These are phyloP conservation scores for Nicotiana rustica DNA, from an alignment of 305 asterid genomes.

Conservation along the genomic window DNA sequence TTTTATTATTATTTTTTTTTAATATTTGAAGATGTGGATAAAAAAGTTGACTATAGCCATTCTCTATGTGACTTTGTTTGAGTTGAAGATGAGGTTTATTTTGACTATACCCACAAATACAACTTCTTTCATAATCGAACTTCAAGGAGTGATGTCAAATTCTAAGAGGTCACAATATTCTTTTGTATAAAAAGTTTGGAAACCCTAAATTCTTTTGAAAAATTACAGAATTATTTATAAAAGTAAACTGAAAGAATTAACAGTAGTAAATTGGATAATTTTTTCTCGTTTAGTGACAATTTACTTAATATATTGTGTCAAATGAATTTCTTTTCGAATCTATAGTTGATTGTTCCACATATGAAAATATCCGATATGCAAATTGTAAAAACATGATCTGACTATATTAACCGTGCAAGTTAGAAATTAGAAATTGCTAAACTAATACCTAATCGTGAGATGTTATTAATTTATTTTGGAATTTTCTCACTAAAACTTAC, in stretches of 20 bases:
- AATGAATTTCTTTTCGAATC: no score
- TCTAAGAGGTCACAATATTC: not conserved
- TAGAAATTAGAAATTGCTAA: not conserved
- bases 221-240: not conserved
- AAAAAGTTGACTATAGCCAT: conserved; percentile 31
- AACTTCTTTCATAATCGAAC: not conserved
- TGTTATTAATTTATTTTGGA: not conserved
- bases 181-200: not conserved
- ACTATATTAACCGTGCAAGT: not conserved
- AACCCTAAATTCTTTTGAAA: not conserved
- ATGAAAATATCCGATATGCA: not conserved
- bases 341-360: no score
- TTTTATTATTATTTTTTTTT: not conserved
- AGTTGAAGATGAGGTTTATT: conserved; percentile 25
- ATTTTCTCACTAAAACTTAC: not conserved
- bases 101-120: conserved; percentile 32
- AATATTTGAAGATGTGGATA: not conserved
- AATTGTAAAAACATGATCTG: not conserved
- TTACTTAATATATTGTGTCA: no score
- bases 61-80: not conserved
- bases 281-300: not conserved
- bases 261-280: not conserved
- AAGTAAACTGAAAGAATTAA: not conserved
- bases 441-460: not conserved
- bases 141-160: not conserved